phyloP scores from a whole-genome alignment of 129 eudicot species.

The Flaveria trinervia region DNA sequence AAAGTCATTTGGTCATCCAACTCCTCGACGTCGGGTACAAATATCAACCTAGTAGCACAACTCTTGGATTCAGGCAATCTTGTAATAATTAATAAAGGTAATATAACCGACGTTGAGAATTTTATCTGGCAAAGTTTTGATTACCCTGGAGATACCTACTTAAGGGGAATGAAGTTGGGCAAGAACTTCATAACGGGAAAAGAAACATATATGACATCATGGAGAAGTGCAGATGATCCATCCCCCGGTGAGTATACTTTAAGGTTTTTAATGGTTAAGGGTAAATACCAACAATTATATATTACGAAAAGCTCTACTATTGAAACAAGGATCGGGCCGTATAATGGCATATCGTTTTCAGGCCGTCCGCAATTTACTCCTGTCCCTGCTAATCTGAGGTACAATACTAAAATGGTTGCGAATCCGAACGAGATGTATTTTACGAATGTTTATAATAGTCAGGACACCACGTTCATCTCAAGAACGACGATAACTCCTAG shows the following conservation, averaged over 20 bases:
- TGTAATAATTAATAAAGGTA: constrained; percentile 15
- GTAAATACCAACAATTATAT: constrained; percentile 21
- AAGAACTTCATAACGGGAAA: constrained; percentile 25
- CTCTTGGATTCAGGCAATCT: constrained; percentile 38
- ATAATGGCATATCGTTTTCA: constrained; percentile 25
- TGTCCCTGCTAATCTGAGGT: neutral
- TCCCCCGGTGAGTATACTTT: constrained; percentile 23
- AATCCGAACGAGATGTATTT: constrained; percentile 22
- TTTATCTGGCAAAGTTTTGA: constrained; percentile 28
- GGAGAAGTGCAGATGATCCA: constrained; percentile 34
- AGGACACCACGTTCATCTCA: neutral
- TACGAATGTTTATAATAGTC: neutral
- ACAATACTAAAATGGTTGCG: neutral
- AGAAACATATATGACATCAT: constrained; percentile 25
- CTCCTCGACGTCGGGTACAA: constrained; percentile 15
- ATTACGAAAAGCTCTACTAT: constrained; percentile 14
- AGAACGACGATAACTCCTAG: constrained; percentile 8
- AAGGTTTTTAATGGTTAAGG: constrained; percentile 5
- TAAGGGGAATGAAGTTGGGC: constrained; percentile 25
- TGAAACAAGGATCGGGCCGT: constrained; percentile 20
- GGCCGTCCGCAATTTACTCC: constrained; percentile 9
- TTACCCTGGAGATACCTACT: constrained; percentile 27
- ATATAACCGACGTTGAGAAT: neutral
- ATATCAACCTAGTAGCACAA: constrained; percentile 17
- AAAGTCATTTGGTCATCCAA: constrained; percentile 34